Base-by-base conservation (phyloP, 768 basidiomycete genomes). In the Arthromyces matolae region DNA sequence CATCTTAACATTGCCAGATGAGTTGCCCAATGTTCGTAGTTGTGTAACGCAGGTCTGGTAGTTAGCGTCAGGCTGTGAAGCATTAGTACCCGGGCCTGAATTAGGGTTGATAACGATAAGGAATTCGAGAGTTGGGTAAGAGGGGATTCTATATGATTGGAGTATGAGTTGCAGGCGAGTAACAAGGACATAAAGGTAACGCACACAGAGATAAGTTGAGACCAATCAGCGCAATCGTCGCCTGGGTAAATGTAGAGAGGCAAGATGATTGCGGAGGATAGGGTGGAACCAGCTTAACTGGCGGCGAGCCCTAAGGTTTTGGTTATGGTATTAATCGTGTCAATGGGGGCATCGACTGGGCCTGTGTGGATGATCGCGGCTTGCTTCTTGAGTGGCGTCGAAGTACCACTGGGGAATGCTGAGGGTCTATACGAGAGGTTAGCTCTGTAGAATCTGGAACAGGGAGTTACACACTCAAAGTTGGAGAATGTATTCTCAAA, bases 201-300 rank as follows among this genome's bases (percentile, higher is more conserved):
- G 47, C 36, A 67, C 63, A 57, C 51, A 7, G 58, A 54, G 23
- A 62, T 44, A 4, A 67, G 53, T 1, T 64, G 53, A 4, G 53
- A 20, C 66, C 66, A 69, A 9, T 23, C 48, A 13, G 54, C 43
- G 41, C 66, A 65, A 24, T 48, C 42, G 13, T 51, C 47, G 2
- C 50, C 58, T 3, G 66, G 67, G 29, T 60, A 64, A 42, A 66
- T 60, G 52, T 69, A 69, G 3, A 67, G 50, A 29, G 66, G 67
- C 14, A 67, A 61, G 16, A 69, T 56, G 31, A 62, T 51, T 22
- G 60, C 65, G 5, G 61, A 60, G 14, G 60, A 50, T 2, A 59
- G 40, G 9, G 38, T 34, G 9, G 59, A 47, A 1, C 59, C n/a
- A n/a, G n/a, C n/a, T n/a, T n/a, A 70, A 35, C 62, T 55, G 16